Conservation (phyloP, 2,329 filamentous ascomycete species). For the Elsinoe batatas region DNA sequence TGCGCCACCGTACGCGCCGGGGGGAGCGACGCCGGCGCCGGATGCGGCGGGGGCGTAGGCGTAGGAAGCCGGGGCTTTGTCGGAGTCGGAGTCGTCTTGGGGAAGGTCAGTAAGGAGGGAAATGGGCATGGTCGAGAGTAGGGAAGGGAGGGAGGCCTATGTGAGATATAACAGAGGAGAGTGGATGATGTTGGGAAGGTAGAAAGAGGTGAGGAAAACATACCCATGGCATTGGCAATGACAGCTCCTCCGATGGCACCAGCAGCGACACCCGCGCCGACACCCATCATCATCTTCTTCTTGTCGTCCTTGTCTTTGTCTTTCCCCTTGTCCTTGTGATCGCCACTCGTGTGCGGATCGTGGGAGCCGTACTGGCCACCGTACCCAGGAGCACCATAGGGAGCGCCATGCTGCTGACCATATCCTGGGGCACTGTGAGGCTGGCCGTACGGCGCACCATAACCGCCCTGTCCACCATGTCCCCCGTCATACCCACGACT, state of each 20-base stretch:
- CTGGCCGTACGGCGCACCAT: constrained; percentile 5
- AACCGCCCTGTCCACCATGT: background rate
- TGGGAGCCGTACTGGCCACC: background rate
- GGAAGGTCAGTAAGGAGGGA: background rate
- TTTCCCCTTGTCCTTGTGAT: constrained; percentile 19
- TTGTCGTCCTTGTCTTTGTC: constrained; percentile 34
- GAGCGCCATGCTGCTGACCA: constrained; percentile 18
- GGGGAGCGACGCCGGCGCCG: background rate
- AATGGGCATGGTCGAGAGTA: too few species aligned
- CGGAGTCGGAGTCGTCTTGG: constrained; percentile 27
- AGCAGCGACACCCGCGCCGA: constrained; percentile 47
- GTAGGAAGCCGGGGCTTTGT: constrained; percentile 17
- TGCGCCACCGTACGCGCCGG: constrained; percentile 15
- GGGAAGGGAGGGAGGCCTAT: too few species aligned
- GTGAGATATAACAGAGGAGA: too few species aligned
- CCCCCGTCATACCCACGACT: background rate
- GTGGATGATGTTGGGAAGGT: too few species aligned
- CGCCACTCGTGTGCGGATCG: constrained; percentile 5
- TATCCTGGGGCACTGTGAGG: constrained; percentile 1
- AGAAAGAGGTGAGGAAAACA: constrained; percentile 21
- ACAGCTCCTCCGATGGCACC: constrained; percentile 50
- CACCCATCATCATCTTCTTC: constrained; percentile 46
- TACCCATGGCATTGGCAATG: constrained; percentile 48
- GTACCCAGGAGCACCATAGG: background rate
- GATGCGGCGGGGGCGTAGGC: constrained; percentile 9